Conservation (phyloP, 2,329 filamentous ascomycete species). For the Trichoderma sp. region DNA sequence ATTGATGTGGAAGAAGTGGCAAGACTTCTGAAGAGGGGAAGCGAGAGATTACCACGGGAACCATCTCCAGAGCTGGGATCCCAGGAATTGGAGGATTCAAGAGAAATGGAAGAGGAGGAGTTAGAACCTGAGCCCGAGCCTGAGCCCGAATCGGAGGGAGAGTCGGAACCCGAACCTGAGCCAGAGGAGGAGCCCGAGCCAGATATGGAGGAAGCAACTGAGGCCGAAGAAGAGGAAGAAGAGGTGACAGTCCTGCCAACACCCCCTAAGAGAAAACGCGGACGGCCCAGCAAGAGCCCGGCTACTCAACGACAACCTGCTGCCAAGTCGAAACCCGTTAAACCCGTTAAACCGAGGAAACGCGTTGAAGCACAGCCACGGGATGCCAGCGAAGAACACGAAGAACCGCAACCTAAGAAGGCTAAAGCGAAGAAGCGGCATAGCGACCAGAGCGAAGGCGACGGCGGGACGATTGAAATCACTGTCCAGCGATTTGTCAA, state of each 20-base stretch:
- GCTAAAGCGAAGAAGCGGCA: constrained; percentile 25
- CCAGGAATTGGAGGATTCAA: constrained; percentile 30
- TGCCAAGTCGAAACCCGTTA: constrained; percentile 27
- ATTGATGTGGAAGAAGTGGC: constrained; percentile 45
- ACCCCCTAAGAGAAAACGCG: constrained; percentile 38
- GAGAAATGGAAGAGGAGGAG: constrained; percentile 19
- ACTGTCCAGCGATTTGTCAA: constrained; percentile 58
- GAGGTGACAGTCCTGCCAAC: constrained; percentile 22
- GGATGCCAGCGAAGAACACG: constrained; percentile 7
- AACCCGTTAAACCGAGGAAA: constrained; percentile 25
- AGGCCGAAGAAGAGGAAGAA: neutral
- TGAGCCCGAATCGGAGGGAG: neutral
- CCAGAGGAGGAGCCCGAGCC: neutral
- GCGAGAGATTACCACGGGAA: constrained; percentile 36
- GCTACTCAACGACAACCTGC: constrained; percentile 42
- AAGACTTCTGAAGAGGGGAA: constrained; percentile 39
- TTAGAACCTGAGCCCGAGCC: neutral
- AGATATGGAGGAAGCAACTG: neutral
- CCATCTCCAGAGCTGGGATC: constrained; percentile 44
- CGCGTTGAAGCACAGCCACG: neutral
- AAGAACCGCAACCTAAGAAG: constrained; percentile 15
- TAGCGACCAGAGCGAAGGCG: constrained; percentile 27
- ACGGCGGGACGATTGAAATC: constrained; percentile 46
- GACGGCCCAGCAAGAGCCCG: constrained; percentile 38
- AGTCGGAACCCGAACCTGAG: neutral